Evolutionary conservation across 331 rosid species (phyloP).

Genomic region (Prunus yedoensis): DNA sequence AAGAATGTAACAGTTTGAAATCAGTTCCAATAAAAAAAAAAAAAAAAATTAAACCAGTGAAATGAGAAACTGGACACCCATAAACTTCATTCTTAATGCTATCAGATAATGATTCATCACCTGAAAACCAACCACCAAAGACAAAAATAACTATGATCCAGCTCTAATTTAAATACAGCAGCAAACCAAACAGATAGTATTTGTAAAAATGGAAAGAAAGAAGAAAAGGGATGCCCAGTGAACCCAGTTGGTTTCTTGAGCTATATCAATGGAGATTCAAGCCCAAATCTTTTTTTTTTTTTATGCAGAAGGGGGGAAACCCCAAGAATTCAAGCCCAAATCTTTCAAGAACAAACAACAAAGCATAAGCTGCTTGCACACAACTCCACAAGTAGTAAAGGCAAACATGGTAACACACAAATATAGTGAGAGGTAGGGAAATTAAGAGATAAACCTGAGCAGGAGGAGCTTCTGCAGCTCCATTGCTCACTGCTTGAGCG

Average conservation of each 20-base stretch:
- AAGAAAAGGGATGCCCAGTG: not conserved
- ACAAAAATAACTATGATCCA: not conserved
- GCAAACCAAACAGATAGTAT: not conserved
- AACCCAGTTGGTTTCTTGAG: not conserved
- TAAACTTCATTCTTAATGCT: not conserved
- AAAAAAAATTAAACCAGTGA: not conserved
- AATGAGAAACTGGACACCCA: not conserved
- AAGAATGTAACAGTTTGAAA: not conserved
- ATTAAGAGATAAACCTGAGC: slow-evolving; percentile 48
- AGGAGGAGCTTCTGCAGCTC: slow-evolving; percentile 46
- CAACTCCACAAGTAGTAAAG: not conserved
- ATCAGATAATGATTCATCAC: not conserved
- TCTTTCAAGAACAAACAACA: not conserved
- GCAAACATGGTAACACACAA: not conserved
- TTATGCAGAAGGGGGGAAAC: no score
- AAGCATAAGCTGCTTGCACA: not conserved
- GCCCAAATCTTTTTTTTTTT: not conserved
- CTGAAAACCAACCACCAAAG: slow-evolving; percentile 8
- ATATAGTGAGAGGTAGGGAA: not conserved
- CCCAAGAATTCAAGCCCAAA: not conserved
- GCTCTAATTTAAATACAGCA: not conserved
- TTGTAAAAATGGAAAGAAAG: not conserved
- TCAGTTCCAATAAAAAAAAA: not conserved
- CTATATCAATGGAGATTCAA: not conserved
- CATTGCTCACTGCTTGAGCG: slow-evolving; percentile 43